Evolutionary conservation across 164 flowering plant species (phyloP).

Genomic region (Vitis amurensis): DNA sequence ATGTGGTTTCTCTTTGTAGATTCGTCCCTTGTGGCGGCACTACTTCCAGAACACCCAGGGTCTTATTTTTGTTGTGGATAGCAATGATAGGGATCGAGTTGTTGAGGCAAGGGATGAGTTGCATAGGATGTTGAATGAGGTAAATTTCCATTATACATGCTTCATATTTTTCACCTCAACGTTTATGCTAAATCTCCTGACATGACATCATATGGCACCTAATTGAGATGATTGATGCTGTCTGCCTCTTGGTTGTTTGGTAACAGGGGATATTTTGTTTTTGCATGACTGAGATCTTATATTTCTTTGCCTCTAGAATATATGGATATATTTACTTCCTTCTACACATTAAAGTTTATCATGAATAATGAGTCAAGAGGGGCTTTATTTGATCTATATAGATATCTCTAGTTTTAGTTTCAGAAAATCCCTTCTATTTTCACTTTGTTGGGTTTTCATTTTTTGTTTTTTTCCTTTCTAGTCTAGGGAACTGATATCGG

Average conservation of each 20-base stretch:
- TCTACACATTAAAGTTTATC: too few species aligned
- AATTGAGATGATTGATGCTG: neutral
- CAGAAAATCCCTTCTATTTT: neutral
- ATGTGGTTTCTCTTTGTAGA: slow-evolving; percentile 24
- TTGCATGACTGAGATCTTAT: too few species aligned
- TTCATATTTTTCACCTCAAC: neutral
- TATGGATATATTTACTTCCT: too few species aligned
- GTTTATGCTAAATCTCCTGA: neutral
- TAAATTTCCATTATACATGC: slow-evolving; percentile 12
- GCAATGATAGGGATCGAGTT: slow-evolving; percentile 74
- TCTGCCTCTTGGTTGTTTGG: neutral
- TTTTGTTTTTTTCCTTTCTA: neutral
- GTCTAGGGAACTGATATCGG: too few species aligned
- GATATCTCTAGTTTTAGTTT: neutral
- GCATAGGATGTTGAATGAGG: slow-evolving; percentile 84
- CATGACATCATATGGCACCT: neutral
- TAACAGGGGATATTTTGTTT: neutral
- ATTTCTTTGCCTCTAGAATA: too few species aligned
- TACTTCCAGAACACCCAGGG: slow-evolving; percentile 83
- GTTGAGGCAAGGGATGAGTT: slow-evolving; percentile 78
- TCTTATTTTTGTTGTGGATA: slow-evolving; percentile 77
- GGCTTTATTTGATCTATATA: neutral
- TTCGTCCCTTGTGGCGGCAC: slow-evolving; percentile 79
- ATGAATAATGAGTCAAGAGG: neutral
- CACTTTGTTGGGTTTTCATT: neutral